These are phyloP conservation scores for Penicillium sp. DNA, from an alignment of 2,329 filamentous ascomycete species.

Conservation along the genomic window DNA sequence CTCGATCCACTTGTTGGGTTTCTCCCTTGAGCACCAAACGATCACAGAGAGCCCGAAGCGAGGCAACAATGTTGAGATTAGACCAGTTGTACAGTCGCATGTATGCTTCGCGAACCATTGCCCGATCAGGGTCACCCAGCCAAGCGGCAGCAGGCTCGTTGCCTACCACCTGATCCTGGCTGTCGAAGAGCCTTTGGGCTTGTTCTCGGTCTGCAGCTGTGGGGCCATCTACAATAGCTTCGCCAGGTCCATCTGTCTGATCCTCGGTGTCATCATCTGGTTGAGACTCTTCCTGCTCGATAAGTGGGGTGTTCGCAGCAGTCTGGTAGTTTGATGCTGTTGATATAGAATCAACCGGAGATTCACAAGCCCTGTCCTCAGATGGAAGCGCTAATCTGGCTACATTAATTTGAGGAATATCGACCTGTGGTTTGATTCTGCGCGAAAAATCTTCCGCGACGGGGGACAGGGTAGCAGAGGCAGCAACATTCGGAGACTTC, in stretches of 20 bases:
- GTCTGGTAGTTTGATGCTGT: constrained; percentile 47
- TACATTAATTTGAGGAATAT: constrained; percentile 27
- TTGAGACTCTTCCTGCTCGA: constrained; percentile 32
- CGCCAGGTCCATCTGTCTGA: constrained; percentile 18
- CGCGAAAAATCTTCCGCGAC: constrained; percentile 32
- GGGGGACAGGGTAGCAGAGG: constrained; percentile 24
- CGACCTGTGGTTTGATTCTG: constrained; percentile 18
- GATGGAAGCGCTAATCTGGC: constrained; percentile 27
- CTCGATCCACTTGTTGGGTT: constrained; percentile 94
- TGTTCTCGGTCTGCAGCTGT: constrained; percentile 71
- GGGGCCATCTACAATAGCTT: constrained; percentile 29
- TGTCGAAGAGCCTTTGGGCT: constrained; percentile 80
- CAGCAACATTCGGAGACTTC: constrained; percentile 17
- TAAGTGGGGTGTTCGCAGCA: constrained; percentile 44
- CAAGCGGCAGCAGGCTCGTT: constrained; percentile 81
- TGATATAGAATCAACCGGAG: constrained; percentile 37
- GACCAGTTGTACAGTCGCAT: constrained; percentile 90
- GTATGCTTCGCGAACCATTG: constrained; percentile 68
- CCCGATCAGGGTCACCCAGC: constrained; percentile 67
- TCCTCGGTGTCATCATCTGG: constrained; percentile 20
- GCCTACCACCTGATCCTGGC: constrained; percentile 72
- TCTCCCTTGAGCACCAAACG: constrained; percentile 83
- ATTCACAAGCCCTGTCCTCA: constrained; percentile 28
- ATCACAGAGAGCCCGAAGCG: constrained; percentile 77
- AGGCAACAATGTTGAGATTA: constrained; percentile 73